Base-by-base conservation (phyloP, 345 rosid species). In the Camelina laxa region DNA sequence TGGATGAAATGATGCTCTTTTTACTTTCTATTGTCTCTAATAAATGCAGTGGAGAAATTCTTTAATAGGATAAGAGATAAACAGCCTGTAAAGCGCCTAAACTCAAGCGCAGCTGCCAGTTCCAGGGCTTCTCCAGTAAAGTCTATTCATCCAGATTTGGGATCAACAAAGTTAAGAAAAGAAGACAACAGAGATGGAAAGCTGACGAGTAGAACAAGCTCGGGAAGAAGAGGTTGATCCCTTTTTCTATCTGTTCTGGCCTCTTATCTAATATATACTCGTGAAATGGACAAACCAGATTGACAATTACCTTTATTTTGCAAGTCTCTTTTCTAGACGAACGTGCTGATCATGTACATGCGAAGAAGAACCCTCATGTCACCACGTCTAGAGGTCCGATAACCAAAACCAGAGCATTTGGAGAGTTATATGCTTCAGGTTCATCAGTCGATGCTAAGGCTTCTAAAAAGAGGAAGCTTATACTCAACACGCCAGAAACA, bases 381-480 rank as follows among this genome's bases (percentile, higher is more conserved):
- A 45, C 20, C 19, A 36, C 14, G 6, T 7, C 48, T 70, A 72
- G 67, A 71, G 67, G 21, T 63, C 42, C 15, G 15, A 69, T 22
- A 69, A 62, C 62, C 74, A 70, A 72, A 65, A 65, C 44, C 51
- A 78, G 66, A 22, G 31, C 50, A 42, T 53, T 31, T 7, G 51
- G 58, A 56, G 75, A 71, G 58, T 48, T 45, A 8, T 13, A 27
- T 64, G 42, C 58, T 53, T 50, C 58, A 31, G 80, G 58, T 19
- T 27, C 82, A 69, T 69, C 75, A 62, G 45, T 19, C 15, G 63
- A 62, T 66, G 22, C 45, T 49, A 56, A 2, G 39, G 82, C 78
- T 73, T 50, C 31, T 9, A 85, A 85, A 70, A 84, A 33, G 81
- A 79, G 84, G 75, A 87, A 79, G 75, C 60, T 67, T 70, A 45